Percentiles rank a stretch among this genome's conserved stretches.
Evolutionary conservation across 306 rosid genomes (phyloP).

Genomic region (Calophaca sinica): DNA sequence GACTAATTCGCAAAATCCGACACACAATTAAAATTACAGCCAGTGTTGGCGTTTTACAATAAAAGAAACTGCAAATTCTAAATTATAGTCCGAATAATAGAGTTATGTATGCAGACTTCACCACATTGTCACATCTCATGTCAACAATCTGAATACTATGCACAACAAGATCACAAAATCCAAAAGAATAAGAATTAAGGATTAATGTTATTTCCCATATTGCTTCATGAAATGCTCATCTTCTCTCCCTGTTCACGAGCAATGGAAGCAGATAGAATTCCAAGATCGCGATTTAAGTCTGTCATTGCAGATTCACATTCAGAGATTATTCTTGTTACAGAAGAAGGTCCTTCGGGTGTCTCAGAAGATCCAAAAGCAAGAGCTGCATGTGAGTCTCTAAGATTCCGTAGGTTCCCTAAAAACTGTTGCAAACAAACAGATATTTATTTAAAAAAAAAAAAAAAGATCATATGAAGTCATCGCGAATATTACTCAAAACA

Average conservation of each 20-base stretch:
- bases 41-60: neutral
- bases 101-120: neutral
- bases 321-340: slow-evolving; percentile 83
- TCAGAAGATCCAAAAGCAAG: slow-evolving; percentile 89
- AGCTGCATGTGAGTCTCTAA: slow-evolving; percentile 91
- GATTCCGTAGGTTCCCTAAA: slow-evolving; percentile 84
- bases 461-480: neutral
- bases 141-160: slow-evolving; percentile 39
- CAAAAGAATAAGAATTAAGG: slow-evolving; percentile 27
- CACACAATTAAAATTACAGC: neutral
- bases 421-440: slow-evolving; percentile 61
- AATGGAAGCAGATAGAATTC: slow-evolving; percentile 94
- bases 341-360: slow-evolving; percentile 86
- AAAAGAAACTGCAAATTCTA: neutral
- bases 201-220: slow-evolving; percentile 26
- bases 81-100: neutral
- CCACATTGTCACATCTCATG: slow-evolving; percentile 23
- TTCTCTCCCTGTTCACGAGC: slow-evolving; percentile 79
- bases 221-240: slow-evolving; percentile 53
- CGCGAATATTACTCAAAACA: neutral
- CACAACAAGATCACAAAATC: slow-evolving; percentile 34
- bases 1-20: neutral
- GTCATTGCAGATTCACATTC: slow-evolving; percentile 92
- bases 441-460: neutral
- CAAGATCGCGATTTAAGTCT: slow-evolving; percentile 86